These are phyloP conservation scores for Chamaecyparis obtusa DNA, from an alignment of 75 land plant genomes.

Conservation along the genomic window DNA sequence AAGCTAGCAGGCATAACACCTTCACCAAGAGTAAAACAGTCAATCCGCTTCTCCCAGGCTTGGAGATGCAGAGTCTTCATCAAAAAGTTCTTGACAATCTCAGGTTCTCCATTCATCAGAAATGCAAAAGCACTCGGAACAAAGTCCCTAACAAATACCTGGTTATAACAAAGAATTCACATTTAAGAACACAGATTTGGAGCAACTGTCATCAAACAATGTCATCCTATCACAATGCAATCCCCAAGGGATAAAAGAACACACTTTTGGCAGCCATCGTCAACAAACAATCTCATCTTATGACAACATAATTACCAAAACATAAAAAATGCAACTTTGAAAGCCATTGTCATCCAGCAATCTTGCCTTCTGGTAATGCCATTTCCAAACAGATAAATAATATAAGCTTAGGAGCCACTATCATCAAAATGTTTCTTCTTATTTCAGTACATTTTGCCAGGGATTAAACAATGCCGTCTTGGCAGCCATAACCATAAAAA, in stretches of 20 bases:
- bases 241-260: not conserved
- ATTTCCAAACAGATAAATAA: not conserved
- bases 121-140: conserved; percentile 84
- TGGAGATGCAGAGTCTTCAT: conserved; percentile 72
- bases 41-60: conserved; percentile 74
- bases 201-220: not conserved
- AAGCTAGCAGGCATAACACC: conserved; percentile 95
- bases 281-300: not conserved
- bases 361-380: not conserved
- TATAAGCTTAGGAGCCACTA: conserved; percentile 25
- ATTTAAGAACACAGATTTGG: not conserved
- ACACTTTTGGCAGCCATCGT: not conserved
- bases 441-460: not conserved
- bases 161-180: not conserved
- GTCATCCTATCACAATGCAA: not conserved
- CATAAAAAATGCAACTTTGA: not conserved
- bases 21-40: conserved; percentile 78
- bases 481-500: too few species aligned
- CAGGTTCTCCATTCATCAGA: conserved; percentile 89
- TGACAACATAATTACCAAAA: not conserved
- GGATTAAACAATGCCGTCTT: too few species aligned
- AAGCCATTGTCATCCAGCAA: not conserved
- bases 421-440: conserved; percentile 54
- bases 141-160: conserved; percentile 91
- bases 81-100: conserved; percentile 69